phyloP scores from a whole-genome alignment of 768 basidiomycete genomes.

The Sistotremastrum suecicum region DNA sequence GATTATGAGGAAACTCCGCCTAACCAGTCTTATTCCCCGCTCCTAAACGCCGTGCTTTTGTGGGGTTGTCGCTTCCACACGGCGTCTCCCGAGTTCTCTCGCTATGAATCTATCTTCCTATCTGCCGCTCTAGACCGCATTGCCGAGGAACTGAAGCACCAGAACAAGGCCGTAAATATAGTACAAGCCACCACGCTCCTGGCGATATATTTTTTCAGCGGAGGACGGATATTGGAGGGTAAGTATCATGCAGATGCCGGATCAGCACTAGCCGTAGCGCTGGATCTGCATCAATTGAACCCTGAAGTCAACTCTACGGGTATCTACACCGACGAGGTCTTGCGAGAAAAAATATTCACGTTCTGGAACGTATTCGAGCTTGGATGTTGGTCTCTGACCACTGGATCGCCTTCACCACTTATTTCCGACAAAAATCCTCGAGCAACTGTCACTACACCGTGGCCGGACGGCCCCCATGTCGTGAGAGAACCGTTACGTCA shows the following conservation, averaged over 20 bases:
- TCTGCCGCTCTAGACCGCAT: no score
- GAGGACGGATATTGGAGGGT: conserved; percentile 44
- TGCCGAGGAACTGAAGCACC: no score
- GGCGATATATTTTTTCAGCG: conserved; percentile 48
- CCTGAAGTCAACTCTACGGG: conserved; percentile 11
- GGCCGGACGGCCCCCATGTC: no score
- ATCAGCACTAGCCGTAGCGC: conserved; percentile 43
- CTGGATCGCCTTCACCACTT: conserved; percentile 3
- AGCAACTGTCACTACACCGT: no score
- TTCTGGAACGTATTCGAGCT: conserved; percentile 24
- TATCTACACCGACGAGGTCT: conserved; percentile 15
- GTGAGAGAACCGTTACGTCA: no score
- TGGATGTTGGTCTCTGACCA: conserved; percentile 18
- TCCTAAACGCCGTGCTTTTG: no score
- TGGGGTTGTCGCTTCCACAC: no score
- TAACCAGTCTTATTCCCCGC: no score
- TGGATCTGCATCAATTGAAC: conserved; percentile 44
- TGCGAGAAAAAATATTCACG: conserved; percentile 21
- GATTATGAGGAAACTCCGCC: no score
- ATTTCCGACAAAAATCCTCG: no score
- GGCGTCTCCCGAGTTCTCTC: no score
- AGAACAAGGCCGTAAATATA: conserved; percentile 26
- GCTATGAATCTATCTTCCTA: no score
- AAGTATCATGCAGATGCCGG: conserved; percentile 47
- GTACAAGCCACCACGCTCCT: conserved; percentile 52